phyloP scores from a whole-genome alignment of 106 monocot species.

The Dendrobium huoshanense region DNA sequence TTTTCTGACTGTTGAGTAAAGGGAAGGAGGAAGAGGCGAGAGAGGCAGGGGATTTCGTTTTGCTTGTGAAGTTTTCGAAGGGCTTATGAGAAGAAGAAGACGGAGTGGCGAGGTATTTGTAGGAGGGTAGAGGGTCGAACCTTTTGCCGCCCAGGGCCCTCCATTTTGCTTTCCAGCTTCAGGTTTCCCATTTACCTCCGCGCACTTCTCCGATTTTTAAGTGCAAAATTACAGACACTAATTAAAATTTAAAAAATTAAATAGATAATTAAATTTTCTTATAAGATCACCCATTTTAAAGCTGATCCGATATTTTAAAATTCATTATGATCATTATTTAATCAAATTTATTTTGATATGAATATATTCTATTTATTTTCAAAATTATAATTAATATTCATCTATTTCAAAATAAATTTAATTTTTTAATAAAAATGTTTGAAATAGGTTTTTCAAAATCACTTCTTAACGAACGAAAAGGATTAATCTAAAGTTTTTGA shows the following conservation, averaged over 20 bases:
- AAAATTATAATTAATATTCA: too few species aligned
- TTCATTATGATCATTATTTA: background rate
- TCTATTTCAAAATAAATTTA: too few species aligned
- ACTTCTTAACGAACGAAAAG: background rate
- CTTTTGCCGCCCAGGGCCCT: constrained; percentile 14
- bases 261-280: too few species aligned
- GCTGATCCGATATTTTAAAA: too few species aligned
- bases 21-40: background rate
- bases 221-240: too few species aligned
- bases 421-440: too few species aligned
- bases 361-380: background rate
- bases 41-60: background rate
- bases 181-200: background rate
- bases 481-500: background rate
- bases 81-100: constrained; percentile 2
- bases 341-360: background rate
- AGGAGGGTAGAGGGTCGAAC: background rate
- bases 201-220: too few species aligned
- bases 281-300: too few species aligned
- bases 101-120: constrained; percentile 23
- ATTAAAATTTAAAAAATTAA: too few species aligned
- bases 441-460: background rate
- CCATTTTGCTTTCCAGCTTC: background rate
- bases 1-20: background rate
- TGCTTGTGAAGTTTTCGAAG: background rate